Base-by-base conservation (phyloP, 352 stramenopile species). In the Pythium phragmitis region DNA sequence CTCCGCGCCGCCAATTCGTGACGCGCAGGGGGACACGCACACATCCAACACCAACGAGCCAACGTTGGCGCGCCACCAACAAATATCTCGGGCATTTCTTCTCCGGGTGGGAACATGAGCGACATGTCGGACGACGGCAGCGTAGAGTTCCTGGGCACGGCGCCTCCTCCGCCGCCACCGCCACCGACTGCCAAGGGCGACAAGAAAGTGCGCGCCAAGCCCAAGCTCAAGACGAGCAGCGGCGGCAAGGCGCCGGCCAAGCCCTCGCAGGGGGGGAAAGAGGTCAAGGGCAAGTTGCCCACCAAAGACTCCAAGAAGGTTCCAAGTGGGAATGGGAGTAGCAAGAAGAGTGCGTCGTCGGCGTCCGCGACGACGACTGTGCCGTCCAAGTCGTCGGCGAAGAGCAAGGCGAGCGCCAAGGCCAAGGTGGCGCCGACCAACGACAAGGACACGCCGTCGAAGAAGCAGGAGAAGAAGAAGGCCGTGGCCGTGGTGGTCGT, bases 91-190 rank as follows among this genome's bases (percentile, higher is more conserved):
- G 13, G 7, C 13, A 14, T 60, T 60, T 48, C 42, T 33, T 34
- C 9, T 11, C 3, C 5, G 17, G n/a, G 43, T 52, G 39, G 23
- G 21, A 63, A 19, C 48, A 71, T 71, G 65, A 71, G 57, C 58
- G 63, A 70, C 23, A 63, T 55, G 39, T 72, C 65, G 47, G 65
- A 68, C 59, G 65, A 64, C 53, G 42, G 54, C 37, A 57, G 65
- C 59, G 55, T 72, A 49, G 65, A 68, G 63, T 70, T 65, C 42
- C 8, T 70, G 30, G 51, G 63, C 63, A 57, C 63, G 26, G 52
- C 43, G 9, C 4, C 55, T 26, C 28, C 36, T 34, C 57, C 62
- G 47, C 48, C 46, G 41, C 30, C 26, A 16, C 26, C 50, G 48
- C 33, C 28, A 17, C 52, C 65, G 37, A 33, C 34, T 11, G 30